Evolutionary conservation across 2,329 filamentous ascomycete species (phyloP).

Genomic region (Albophoma yamanashiensis): DNA sequence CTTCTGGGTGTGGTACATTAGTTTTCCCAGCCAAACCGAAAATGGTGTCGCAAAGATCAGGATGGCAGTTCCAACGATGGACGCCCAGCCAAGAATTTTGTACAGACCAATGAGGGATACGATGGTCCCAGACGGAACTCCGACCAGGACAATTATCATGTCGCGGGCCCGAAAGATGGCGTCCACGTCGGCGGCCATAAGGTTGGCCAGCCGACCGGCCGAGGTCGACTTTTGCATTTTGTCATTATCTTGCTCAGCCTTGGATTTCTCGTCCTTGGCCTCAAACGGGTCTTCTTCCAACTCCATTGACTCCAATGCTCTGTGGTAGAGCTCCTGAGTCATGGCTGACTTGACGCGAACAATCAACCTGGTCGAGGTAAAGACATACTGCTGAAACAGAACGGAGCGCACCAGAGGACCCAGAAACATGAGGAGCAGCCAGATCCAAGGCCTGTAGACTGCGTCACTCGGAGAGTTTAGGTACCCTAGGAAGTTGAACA

Average conservation of each 20-base stretch:
- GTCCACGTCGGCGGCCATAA: conserved; percentile 50
- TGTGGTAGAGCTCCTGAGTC: conserved; percentile 47
- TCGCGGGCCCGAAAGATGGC: conserved; percentile 42
- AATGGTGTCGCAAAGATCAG: conserved; percentile 38
- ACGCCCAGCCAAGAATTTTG: conserved; percentile 43
- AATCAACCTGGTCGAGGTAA: conserved; percentile 43
- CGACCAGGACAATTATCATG: conserved; percentile 33
- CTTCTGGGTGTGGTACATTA: conserved; percentile 38
- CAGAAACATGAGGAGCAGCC: conserved; percentile 41
- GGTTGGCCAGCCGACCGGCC: conserved; percentile 40
- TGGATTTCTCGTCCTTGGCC: conserved; percentile 13
- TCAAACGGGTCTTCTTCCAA: conserved; percentile 42
- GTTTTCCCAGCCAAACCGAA: conserved; percentile 35
- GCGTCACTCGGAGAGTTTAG: conserved; percentile 34
- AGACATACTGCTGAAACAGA: conserved; percentile 46
- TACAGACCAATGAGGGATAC: conserved; percentile 42
- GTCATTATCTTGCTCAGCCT: conserved; percentile 15
- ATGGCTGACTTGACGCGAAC: conserved; percentile 45
- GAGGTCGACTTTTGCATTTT: conserved; percentile 26
- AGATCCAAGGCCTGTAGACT: conserved; percentile 37
- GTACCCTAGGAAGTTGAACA: conserved; percentile 42
- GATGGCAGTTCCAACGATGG: conserved; percentile 38
- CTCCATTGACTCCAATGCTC: conserved; percentile 44
- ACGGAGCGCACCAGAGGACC: conserved; percentile 38
- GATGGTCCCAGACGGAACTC: conserved; percentile 34